Evolutionary conservation across 495 filamentous ascomycete genomes (phyloP), one percentile per base, ranked within the genome.

Genomic region (Tuber umbilicatum): DNA sequence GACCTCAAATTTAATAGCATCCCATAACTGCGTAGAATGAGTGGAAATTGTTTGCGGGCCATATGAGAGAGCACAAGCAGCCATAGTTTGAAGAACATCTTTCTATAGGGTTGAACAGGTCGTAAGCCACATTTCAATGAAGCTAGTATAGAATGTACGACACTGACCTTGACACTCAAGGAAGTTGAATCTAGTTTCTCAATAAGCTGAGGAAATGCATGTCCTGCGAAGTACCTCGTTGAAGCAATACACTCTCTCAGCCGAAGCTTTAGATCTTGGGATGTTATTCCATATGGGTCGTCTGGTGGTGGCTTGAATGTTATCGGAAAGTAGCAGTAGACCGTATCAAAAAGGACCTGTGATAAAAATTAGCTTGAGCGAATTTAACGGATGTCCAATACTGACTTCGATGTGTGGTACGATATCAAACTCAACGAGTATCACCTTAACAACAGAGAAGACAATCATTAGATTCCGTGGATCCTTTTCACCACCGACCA

Each of bases 311-410:
- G 91, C 76, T 88, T 86, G 82, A 92, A 93, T 0, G 91, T 92
- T 73, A 93, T 92, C 0, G 91, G 91, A 80, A 93, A 93, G 82
- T 93, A 93, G 76, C 91, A 91, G 80, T 91, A 93, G 23, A 91
- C 90, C 5, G 90, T 85, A 76, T 93, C 91, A 80, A 92, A 93
- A 27, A 92, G 83, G 17, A 85, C 82, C 89, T 90, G 81, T 74
- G 14, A 35, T 35, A 64, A 64, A 35, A 19, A 16, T 40, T 71
- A 69, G 37, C 47, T 71, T 6, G 17, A 50, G 68, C 27, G 38
- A 74, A 71, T 23, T 27, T 71, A 31, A 40, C 41, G 42, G 17
- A 37, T 27, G 23, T 43, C 17, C 27, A 21, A 16, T 41, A 78
- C 83, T 73, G 83, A 90, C 90, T 85, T 92, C 90, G 12, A 85